Base-by-base conservation (phyloP, 2,329 filamentous ascomycete species). In the Pyricularia grisea region DNA sequence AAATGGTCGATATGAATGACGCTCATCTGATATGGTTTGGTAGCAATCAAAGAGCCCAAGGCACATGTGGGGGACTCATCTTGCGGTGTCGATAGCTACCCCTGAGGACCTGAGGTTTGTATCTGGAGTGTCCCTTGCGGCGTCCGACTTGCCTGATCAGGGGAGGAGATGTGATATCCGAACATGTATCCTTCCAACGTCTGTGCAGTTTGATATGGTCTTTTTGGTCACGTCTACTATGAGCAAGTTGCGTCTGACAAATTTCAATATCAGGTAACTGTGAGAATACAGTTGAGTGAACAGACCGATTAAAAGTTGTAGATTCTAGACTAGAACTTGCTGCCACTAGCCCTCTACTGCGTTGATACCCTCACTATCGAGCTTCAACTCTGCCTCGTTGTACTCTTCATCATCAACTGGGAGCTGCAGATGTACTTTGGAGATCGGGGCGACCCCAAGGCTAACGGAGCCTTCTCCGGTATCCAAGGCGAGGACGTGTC, bases 361-460 rank as follows among this genome's bases (percentile, higher is more conserved):
- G 20, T 72, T 70, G 65, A 79, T 77, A 1, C 74, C 76, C 61
- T 75, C 71, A 6, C 69, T 71, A 66, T 78, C 75, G 3, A 71
- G 68, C 63, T 72, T 71, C 70, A 79, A 67, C 11, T 64, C 69
- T 4, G 77, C 77, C 67, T 73, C 72, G 42, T 76, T 73, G 67
- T 78, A 79, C 42, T 78, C 77, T 2, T 74, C 72, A 42, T 78
- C 78, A 25, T 75, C 75, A 0, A 70, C 74, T 7, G 78, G 77
- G 68, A 79, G 69, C 69, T 79, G 74, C 60, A 79, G 31, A 58
- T 75, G 74, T 55, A 78, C 73, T 65, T 71, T 75, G 10, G 74
- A 72, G 33, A 78, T 74, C 27, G 72, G 71, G 23, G 77, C 74
- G 2, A 74, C 75, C 5, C 60, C 69, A 1, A 78, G 70, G 2